Percentiles rank a stretch among this genome's conserved stretches.
Evolutionary conservation across 139 green algal species (phyloP).

Genomic region (Raphidocelis subcapitata): DNA sequence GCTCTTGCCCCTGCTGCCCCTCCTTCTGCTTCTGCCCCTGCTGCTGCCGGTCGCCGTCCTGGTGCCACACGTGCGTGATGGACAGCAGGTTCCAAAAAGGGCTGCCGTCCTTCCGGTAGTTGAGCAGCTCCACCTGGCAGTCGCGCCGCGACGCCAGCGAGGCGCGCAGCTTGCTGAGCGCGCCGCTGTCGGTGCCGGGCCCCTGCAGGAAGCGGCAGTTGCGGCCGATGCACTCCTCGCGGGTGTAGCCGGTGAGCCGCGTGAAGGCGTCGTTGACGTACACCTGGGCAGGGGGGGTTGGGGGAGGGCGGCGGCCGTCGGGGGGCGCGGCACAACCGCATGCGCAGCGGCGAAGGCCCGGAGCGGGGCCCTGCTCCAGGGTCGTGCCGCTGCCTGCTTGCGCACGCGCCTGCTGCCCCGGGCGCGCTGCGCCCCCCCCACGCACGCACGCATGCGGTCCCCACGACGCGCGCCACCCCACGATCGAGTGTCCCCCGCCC

Average conservation of each 20-base stretch:
- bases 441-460: no score
- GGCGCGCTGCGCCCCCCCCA: no score
- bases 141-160: conserved; percentile 48
- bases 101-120: conserved; percentile 68
- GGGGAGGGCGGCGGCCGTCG: no score
- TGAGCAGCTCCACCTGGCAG: conserved; percentile 57
- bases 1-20: conserved; percentile 53
- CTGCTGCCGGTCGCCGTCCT: conserved; percentile 38
- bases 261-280: conserved; percentile 81
- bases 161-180: conserved; percentile 37
- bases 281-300: conserved; percentile 15
- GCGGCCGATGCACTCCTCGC: conserved; percentile 48
- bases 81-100: conserved; percentile 79
- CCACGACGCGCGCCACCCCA: no score
- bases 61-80: conserved; percentile 51
- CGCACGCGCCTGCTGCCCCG: no score
- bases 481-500: no score
- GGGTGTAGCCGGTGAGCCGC: conserved; percentile 79
- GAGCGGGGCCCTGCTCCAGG: no score
- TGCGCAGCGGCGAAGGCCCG: no score
- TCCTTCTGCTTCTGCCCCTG: no score
- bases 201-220: conserved; percentile 70
- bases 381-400: no score
- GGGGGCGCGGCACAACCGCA: no score
- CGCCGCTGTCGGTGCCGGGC: conserved; percentile 33